phyloP scores from a whole-genome alignment of 2,329 filamentous ascomycete species.

The Graphilbum sp. region DNA sequence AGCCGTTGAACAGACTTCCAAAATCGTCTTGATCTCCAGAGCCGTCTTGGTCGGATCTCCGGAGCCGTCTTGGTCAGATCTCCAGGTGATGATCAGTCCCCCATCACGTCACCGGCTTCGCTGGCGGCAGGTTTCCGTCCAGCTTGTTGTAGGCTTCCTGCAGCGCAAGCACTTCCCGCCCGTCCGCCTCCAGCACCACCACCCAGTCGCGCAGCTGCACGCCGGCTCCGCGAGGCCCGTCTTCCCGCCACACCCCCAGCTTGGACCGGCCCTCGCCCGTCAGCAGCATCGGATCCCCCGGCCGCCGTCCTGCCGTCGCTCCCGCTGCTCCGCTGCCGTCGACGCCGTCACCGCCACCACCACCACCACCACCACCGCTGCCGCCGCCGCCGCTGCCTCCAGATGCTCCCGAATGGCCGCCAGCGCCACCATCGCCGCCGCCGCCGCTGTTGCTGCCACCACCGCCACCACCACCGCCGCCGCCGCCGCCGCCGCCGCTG shows the following conservation, averaged over 20 bases:
- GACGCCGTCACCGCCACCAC: slow-evolving; percentile 10
- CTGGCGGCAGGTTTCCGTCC: slow-evolving; percentile 22
- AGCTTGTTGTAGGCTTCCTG: slow-evolving; percentile 39
- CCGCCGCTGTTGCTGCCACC: slow-evolving; percentile 16
- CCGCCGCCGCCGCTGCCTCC: not conserved
- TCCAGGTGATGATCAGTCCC: no score
- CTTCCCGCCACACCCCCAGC: slow-evolving; percentile 63
- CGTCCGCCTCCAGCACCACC: slow-evolving; percentile 62
- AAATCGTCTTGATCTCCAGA: no score
- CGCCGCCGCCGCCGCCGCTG: slow-evolving; percentile 4
- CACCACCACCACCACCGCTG: slow-evolving; percentile 10
- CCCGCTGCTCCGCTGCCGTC: not conserved
- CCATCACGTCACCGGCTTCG: slow-evolving; percentile 3
- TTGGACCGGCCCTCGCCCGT: slow-evolving; percentile 44
- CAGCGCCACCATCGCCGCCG: slow-evolving; percentile 15
- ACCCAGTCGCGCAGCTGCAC: slow-evolving; percentile 79
- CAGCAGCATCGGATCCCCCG: slow-evolving; percentile 26
- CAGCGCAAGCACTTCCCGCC: slow-evolving; percentile 42
- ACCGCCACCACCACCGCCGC: slow-evolving; percentile 2
- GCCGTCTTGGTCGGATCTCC: no score
- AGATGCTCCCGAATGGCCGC: not conserved
- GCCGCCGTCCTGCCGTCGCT: not conserved
- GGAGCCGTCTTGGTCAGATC: no score
- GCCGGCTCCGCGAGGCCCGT: slow-evolving; percentile 55
- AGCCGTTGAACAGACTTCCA: no score